Evolutionary conservation across 1,139 yeast species (phyloP).

Genomic region (Hanseniaspora gamundiae): DNA sequence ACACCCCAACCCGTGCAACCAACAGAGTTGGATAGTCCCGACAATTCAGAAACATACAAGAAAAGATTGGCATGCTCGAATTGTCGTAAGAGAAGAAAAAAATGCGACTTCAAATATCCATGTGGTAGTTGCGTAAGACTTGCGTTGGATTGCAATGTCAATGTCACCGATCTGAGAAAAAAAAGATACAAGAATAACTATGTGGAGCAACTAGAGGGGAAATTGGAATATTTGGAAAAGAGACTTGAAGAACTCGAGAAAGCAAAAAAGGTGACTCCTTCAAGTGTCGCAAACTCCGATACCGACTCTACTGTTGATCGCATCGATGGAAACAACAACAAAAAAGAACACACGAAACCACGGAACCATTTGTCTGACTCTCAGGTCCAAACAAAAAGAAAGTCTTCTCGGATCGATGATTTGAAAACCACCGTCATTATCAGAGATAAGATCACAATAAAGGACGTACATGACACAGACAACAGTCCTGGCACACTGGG

Average conservation of each 20-base stretch:
- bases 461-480: no score
- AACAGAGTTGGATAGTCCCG: not conserved
- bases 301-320: not conserved
- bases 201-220: conserved; percentile 29
- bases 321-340: not conserved
- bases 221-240: conserved; percentile 20
- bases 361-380: no score
- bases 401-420: conserved; percentile 20
- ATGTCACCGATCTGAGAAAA: conserved; percentile 41
- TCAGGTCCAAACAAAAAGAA: not conserved
- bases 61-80: conserved; percentile 24
- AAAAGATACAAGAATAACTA: conserved; percentile 40
- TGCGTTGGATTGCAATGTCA: conserved; percentile 36
- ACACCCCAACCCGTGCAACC: not conserved
- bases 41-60: not conserved
- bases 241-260: conserved; percentile 17
- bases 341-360: no score
- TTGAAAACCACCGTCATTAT: conserved; percentile 23
- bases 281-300: not conserved
- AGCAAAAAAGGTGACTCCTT: not conserved
- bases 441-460: conserved; percentile 7
- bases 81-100: conserved; percentile 29
- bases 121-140: conserved; percentile 38
- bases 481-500: no score
- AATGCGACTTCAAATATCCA: conserved; percentile 40